phyloP scores from a whole-genome alignment of 495 filamentous ascomycete genomes.

The Xylaria venustula region DNA sequence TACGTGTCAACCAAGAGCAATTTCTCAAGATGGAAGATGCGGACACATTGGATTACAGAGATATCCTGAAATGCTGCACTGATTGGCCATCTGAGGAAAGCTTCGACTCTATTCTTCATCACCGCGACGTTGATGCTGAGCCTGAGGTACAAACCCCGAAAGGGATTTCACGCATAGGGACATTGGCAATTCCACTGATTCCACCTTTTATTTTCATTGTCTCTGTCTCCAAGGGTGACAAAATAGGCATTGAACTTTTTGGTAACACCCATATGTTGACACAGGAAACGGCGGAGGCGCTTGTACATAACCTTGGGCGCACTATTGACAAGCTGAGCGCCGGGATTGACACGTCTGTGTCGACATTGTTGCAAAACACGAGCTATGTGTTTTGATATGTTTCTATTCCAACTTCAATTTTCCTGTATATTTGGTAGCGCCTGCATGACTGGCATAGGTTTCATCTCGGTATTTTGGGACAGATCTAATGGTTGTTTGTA shows the following conservation, averaged over 20 bases:
- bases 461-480: no score
- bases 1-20: conserved; percentile 57
- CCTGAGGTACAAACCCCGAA: not conserved
- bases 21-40: conserved; percentile 47
- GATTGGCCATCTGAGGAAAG: conserved; percentile 47
- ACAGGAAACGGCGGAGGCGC: not conserved
- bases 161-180: not conserved
- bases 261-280: conserved; percentile 1
- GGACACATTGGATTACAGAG: conserved; percentile 54
- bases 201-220: not conserved
- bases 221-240: not conserved
- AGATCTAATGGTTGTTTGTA: no score
- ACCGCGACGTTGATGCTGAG: not conserved
- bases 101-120: conserved; percentile 6
- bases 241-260: not conserved
- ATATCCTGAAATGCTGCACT: conserved; percentile 59
- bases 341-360: not conserved
- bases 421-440: no score
- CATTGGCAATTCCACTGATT: not conserved
- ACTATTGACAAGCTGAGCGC: not conserved
- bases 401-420: no score
- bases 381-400: not conserved
- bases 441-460: no score
- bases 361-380: not conserved
- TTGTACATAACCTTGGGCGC: not conserved